A percentile compares a stretch with the other conserved stretches of the same genome.
Conservation (phyloP, 169 alveolate genomes). For the Plasmodium coatneyi region DNA sequence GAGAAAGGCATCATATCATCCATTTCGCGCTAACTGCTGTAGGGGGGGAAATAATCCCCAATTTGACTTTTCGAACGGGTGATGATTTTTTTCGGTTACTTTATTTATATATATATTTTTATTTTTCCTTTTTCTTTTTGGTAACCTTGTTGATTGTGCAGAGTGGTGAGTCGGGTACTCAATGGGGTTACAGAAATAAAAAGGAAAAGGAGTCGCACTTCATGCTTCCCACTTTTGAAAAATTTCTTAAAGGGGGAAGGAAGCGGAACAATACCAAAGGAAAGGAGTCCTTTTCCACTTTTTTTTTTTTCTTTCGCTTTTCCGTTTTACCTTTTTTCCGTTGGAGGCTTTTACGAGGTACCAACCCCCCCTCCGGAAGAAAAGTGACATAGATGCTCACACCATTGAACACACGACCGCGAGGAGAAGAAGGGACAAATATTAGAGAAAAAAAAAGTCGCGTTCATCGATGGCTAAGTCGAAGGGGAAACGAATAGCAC, state of each 20-base stretch:
- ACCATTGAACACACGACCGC: background rate
- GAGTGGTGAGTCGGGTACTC: background rate
- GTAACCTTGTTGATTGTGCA: background rate
- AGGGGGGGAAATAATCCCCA: background rate
- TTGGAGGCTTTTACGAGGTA: background rate
- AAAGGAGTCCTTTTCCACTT: background rate
- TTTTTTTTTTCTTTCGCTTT: too few relatives aligned
- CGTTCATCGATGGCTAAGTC: background rate
- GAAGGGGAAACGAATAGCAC: background rate
- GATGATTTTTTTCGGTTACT: background rate
- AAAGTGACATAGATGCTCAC: background rate
- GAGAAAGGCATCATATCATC: background rate
- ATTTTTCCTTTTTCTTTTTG: background rate
- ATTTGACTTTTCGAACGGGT: background rate
- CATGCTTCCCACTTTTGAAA: background rate
- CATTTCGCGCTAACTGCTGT: background rate
- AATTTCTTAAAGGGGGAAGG: background rate
- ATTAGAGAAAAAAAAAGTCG: background rate
- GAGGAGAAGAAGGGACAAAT: background rate
- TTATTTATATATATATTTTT: background rate
- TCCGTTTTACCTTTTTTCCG: too few relatives aligned
- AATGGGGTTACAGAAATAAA: background rate
- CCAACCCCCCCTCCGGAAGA: background rate
- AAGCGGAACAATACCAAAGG: background rate
- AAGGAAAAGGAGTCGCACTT: background rate